phyloP scores from a whole-genome alignment of 1,284 basidiomycete species.

The Apiotrichum veenhuisii region DNA sequence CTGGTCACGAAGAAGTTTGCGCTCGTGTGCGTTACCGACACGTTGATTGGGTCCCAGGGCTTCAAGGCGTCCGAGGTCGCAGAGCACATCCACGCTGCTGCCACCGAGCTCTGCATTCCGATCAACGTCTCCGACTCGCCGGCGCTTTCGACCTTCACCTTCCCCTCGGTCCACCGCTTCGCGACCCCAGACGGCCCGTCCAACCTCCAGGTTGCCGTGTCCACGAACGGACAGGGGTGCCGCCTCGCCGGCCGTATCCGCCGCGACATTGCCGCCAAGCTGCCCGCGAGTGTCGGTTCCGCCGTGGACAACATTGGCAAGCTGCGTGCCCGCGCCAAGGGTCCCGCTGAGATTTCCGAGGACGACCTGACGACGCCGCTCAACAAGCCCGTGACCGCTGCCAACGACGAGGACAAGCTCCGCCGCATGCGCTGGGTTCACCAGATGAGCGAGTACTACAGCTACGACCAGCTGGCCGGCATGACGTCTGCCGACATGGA shows the following conservation, averaged over 20 bases:
- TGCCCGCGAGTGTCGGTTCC: constrained; percentile 70
- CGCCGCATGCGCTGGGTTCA: constrained; percentile 82
- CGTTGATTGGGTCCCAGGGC: constrained; percentile 54
- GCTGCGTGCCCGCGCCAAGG: constrained; percentile 64
- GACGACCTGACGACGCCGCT: constrained; percentile 62
- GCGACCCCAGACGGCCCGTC: constrained; percentile 51
- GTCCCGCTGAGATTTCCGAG: constrained; percentile 24
- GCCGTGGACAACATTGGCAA: constrained; percentile 74
- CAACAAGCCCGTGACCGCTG: constrained; percentile 72
- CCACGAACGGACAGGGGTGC: constrained; percentile 90
- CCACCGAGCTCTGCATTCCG: constrained; percentile 61
- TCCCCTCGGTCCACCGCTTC: constrained; percentile 83
- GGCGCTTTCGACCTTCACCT: constrained; percentile 81
- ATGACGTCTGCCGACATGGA: constrained; percentile 69
- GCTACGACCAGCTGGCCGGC: constrained; percentile 68
- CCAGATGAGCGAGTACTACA: constrained; percentile 92
- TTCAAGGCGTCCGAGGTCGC: constrained; percentile 53
- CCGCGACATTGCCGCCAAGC: constrained; percentile 71
- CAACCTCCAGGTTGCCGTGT: constrained; percentile 78
- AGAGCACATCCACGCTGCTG: constrained; percentile 57
- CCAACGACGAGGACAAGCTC: constrained; percentile 30
- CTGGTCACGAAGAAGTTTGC: constrained; percentile 42
- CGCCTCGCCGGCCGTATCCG: constrained; percentile 74
- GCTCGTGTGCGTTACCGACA: constrained; percentile 71
- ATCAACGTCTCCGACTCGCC: constrained; percentile 86